Base-by-base conservation (phyloP, 2,329 filamentous ascomycete genomes). In the Claviceps sp. region DNA sequence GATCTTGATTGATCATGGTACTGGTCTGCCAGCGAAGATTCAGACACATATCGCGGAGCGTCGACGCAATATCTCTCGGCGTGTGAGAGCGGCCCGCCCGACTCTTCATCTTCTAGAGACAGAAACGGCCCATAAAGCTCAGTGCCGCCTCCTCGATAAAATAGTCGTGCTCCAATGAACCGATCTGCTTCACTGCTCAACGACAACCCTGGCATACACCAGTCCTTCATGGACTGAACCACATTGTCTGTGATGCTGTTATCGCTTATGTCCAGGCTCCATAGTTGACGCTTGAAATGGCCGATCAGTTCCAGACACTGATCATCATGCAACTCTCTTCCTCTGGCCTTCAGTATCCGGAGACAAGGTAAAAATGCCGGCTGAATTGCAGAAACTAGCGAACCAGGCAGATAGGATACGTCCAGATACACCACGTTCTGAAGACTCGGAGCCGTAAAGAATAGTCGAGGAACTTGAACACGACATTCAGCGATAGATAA, bases 201-300 rank as follows among this genome's bases (percentile, higher is more conserved):
- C 1, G 62, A 59, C 7, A 59, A 55, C 13, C 52, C 48, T 3
- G 62, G 61, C 13, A 74, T 65, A 54, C 66, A 70, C 18, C 57
- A 55, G 5, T 61, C 44, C 5, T 62, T 54, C 4, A 68, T 43
- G 3, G 34, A 45, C 7, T 66, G 59, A 11, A 79, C 58, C 3
- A 65, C 57, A 2, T 40, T 57, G 57, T 82, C 78, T 0, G 71
- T 73, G 9, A 83, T 59, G 11, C 67, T 69, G 56, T 83, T 84
- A 5, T 70, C 50, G 40, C 70, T 67, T 0, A 82, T 48, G 55
- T 83, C 78, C 4, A 82, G 59, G 57, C 78, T 79, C 78, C 79
- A 82, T 11, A 82, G 61, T 30, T 67, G 71, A 11, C 5, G 61
- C 55, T 53, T 60, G 56, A 59, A 76, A 58, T 42, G 72, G 55